Conservation (phyloP, 78 protist species). For the Mastigamoeba balamuthi region DNA sequence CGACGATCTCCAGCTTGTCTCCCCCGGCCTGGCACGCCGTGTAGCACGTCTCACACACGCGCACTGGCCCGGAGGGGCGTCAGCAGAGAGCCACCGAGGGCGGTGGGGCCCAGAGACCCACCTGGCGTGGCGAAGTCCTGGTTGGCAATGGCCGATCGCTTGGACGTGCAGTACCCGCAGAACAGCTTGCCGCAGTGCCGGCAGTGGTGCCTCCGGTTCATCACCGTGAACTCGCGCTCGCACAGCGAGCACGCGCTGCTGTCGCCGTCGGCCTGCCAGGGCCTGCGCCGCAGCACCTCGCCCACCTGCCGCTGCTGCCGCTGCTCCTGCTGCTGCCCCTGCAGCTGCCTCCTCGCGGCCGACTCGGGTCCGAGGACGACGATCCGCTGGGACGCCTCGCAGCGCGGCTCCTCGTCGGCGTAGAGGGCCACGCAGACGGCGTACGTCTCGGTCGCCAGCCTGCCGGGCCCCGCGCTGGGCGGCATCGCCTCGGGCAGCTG, state of each 20-base stretch:
- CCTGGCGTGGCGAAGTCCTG: too few species aligned
- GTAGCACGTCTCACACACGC: too few species aligned
- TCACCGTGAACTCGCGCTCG: background rate
- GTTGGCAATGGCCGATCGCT: too few species aligned
- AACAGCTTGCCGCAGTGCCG: constrained; percentile 36
- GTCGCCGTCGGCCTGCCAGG: constrained; percentile 28
- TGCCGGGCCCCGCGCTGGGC: constrained; percentile 20
- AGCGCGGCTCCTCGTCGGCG: constrained; percentile 24
- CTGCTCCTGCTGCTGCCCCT: constrained; percentile 28
- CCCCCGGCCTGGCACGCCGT: too few species aligned
- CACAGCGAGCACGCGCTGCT: constrained; percentile 4
- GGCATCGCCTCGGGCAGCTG: constrained; percentile 18
- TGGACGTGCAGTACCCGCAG: too few species aligned
- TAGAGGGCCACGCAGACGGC: constrained; percentile 8
- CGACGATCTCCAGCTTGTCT: too few species aligned
- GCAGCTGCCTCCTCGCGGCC: constrained; percentile 19
- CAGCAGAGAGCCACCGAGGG: too few species aligned
- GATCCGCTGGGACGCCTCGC: constrained; percentile 2
- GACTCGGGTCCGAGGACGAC: constrained; percentile 32
- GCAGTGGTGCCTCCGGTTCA: constrained; percentile 40
- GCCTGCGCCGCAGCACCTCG: constrained; percentile 23
- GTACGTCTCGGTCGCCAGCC: constrained; percentile 7
- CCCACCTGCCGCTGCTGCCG: constrained; percentile 42
- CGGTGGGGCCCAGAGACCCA: too few species aligned
- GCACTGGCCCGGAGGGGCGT: too few species aligned